phyloP scores from a whole-genome alignment of 2,329 filamentous ascomycete genomes.

The Beauveria bassiana region DNA sequence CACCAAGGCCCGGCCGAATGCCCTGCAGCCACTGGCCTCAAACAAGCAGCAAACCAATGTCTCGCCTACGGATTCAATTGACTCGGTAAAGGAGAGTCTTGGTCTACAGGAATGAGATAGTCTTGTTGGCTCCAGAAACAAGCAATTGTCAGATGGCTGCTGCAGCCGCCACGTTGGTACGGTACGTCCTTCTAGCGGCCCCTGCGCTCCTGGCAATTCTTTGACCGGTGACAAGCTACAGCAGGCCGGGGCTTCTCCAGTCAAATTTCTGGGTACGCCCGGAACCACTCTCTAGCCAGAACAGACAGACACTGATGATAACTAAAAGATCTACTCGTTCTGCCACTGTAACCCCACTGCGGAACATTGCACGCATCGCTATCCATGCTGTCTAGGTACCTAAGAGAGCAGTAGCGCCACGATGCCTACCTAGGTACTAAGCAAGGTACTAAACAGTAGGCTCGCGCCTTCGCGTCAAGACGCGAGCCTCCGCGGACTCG shows the following conservation, averaged over 20 bases:
- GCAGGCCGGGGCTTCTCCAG: not conserved
- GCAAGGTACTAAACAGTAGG: not conserved
- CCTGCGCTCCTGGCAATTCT: not conserved
- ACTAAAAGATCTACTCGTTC: not conserved
- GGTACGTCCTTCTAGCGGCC: not conserved
- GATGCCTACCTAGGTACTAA: not conserved
- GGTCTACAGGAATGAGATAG: too few relatives aligned
- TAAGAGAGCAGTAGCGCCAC: not conserved
- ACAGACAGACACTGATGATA: not conserved
- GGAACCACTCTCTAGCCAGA: not conserved
- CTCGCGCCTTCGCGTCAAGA: constrained; percentile 4
- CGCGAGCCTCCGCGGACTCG: not conserved
- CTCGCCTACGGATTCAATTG: not conserved
- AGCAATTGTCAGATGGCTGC: not conserved
- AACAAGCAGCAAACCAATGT: not conserved
- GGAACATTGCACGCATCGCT: not conserved
- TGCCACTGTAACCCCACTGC: not conserved
- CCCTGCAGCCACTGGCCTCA: not conserved
- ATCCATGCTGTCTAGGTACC: not conserved
- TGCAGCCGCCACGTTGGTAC: not conserved
- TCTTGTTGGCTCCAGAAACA: not conserved
- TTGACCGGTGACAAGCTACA: constrained; percentile 10
- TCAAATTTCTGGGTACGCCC: too few relatives aligned
- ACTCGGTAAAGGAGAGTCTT: not conserved
- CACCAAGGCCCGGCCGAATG: not conserved